These are phyloP conservation scores for Blastocystis sp. DNA, from an alignment of 352 stramenopile species.

Conservation along the genomic window DNA sequence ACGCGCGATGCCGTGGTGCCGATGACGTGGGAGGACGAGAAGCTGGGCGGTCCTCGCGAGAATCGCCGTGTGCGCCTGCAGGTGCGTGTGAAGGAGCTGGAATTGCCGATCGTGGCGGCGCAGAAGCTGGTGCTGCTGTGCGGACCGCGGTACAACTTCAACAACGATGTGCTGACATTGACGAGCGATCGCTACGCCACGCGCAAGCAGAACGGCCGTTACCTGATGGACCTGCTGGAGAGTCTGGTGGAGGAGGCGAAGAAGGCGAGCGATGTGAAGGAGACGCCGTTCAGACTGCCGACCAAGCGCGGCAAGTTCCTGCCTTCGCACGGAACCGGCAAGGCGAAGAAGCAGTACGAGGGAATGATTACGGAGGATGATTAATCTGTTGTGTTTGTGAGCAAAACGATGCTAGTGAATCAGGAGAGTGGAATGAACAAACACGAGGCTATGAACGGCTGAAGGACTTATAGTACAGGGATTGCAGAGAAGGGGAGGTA, in stretches of 20 bases:
- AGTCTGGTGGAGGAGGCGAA: constrained; percentile 63
- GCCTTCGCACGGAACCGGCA: constrained; percentile 26
- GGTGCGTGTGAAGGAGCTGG: constrained; percentile 43
- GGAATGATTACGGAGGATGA: constrained; percentile 66
- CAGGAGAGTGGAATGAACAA: no score
- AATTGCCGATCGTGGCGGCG: constrained; percentile 27
- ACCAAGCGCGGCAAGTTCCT: constrained; percentile 49
- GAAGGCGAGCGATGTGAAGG: constrained; percentile 33
- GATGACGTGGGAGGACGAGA: constrained; percentile 57
- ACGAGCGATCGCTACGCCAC: constrained; percentile 57
- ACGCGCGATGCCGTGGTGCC: constrained; percentile 29
- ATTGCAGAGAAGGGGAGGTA: neutral
- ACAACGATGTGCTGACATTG: constrained; percentile 66
- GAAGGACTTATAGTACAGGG: neutral
- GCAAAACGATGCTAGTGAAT: no score
- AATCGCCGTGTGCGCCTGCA: constrained; percentile 47
- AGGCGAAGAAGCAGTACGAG: constrained; percentile 67
- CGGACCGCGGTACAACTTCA: constrained; percentile 68
- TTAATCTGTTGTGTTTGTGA: constrained; percentile 4
- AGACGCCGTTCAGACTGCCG: constrained; percentile 20
- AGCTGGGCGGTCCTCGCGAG: constrained; percentile 21
- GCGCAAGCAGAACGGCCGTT: constrained; percentile 60
- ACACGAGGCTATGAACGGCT: no score
- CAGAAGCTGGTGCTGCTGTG: constrained; percentile 65
- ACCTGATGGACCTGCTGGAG: constrained; percentile 66